Base-by-base conservation (phyloP, 202 grass and related monocot genomes). In the Elaeis oleifera region DNA sequence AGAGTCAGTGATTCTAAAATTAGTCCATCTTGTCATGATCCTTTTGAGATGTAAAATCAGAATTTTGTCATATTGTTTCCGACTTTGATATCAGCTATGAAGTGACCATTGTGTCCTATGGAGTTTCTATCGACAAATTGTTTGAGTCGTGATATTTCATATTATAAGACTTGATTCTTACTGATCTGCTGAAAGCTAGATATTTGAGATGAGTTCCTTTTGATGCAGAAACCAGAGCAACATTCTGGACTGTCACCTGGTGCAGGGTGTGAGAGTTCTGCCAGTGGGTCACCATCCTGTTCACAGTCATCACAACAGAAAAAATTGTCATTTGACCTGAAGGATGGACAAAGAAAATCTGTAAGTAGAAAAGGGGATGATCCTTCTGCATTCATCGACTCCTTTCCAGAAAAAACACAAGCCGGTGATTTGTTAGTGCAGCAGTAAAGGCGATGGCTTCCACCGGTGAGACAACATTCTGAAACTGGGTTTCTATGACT, bases 301-400 rank as follows among this genome's bases (percentile, higher is more conserved):
- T 87, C 79, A 55, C 84, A 70, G 70, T 85, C 76, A 25, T 85
- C 79, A 3, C 86, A 96, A 55, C 87, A 91, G 63, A 96, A 91
- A 59, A 75, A 89, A 15, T 51, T 79, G 52, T 70, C 83, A 14
- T 83, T 81, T 49, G 84, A 91, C 71, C 70, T 90, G 67, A 90
- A 87, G 74, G 84, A 90, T 81, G 92, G 87, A 44, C 75, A 81
- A 57, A 83, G 92, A 61, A 96, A 85, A 83, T 96, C 92, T 72
- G 78, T 89, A 60, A 91, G 78, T 74, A 78, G 84, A 78, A 90
- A 80, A 81, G 76, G 64, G 28, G 92, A 84, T 63, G 79, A 87
- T 56, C 64, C 78, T 39, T 50, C 80, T 7, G 8, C 71, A 49
- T 26, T 63, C 64, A 11, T 63, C 23, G 80, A 81, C 63, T 90